Evolutionary conservation across 805 yeast genomes (phyloP), one percentile per base, ranked within the genome.

Genomic region (Pichia manshurica): DNA sequence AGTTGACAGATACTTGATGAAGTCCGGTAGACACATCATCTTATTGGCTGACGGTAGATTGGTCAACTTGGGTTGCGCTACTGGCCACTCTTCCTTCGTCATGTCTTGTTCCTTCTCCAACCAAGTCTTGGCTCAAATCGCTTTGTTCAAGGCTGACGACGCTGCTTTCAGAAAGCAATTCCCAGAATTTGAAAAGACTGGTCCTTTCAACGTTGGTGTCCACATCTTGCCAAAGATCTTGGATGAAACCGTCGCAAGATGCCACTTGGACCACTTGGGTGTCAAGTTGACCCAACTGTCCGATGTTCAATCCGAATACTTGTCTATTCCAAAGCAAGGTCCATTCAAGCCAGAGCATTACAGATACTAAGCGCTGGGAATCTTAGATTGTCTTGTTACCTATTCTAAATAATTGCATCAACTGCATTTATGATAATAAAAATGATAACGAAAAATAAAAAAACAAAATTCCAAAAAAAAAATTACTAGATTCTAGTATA

Each of bases 101-200:
- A 91, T 91, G 99, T 89, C 97, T 55, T 93, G 98, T 78, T 93
- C 98, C 48, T 91, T 91, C 95, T 87, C 97, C 64, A 91, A 91
- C 87, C 99, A 91, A 79, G 98, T 91, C 57, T 80, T 91, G 69
- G 99, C 99, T 63, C 99, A 91, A 79, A 91, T 90, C 66, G 98
- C 97, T 64, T 77, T 90, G 69, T 91, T 78, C 95, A 91, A 89
- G 73, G 82, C 95, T 64, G 66, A 83, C 56, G 89, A 91, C 75
- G 74, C 69, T 52, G 81, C 67, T 55, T 91, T 93, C 87, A 84
- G 86, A 74, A 62, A 77, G 56, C 71, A 82, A 70, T 84, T 72
- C 74, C 84, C 87, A 56, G 98, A 91, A 79, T 91, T 93, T 72
- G 78, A 87, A 69, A 87, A 86, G 78, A 79, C 93, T 59, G 96